Conservation (phyloP, 2,329 filamentous ascomycete species). For the Cercospora brassicicola region DNA sequence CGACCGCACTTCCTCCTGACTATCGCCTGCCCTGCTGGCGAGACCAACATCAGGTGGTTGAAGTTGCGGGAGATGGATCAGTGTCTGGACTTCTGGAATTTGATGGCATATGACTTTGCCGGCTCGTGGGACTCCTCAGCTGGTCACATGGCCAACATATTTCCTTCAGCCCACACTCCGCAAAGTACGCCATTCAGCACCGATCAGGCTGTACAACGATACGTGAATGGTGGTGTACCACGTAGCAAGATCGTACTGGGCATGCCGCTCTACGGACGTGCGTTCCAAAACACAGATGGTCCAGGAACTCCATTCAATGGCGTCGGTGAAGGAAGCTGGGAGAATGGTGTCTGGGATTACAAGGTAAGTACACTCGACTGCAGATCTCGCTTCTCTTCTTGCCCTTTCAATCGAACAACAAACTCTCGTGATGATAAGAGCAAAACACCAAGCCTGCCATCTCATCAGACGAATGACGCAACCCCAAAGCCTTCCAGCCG, state of each 20-base stretch:
- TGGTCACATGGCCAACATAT: slow-evolving; percentile 81
- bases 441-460: slow-evolving; percentile 25
- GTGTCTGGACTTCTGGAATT: slow-evolving; percentile 52
- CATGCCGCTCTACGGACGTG: slow-evolving; percentile 88
- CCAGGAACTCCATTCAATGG: slow-evolving; percentile 69
- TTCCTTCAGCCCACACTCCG: slow-evolving; percentile 58
- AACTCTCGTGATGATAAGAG: slow-evolving; percentile 45
- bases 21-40: slow-evolving; percentile 48
- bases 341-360: slow-evolving; percentile 83
- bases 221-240: slow-evolving; percentile 61
- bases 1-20: slow-evolving; percentile 47
- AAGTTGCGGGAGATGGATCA: slow-evolving; percentile 45
- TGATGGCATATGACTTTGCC: slow-evolving; percentile 59
- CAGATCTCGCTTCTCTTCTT: neutral
- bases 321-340: slow-evolving; percentile 78
- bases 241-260: slow-evolving; percentile 78
- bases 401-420: neutral
- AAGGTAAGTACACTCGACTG: slow-evolving; percentile 51
- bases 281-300: slow-evolving; percentile 77
- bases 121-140: slow-evolving; percentile 74
- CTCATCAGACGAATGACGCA: slow-evolving; percentile 5
- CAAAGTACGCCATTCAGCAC: slow-evolving; percentile 76
- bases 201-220: slow-evolving; percentile 67
- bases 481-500: slow-evolving; percentile 17
- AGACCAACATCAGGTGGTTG: slow-evolving; percentile 46